Base-by-base conservation (phyloP, 2,329 filamentous ascomycete genomes). In the Hymenoscyphus albidus region DNA sequence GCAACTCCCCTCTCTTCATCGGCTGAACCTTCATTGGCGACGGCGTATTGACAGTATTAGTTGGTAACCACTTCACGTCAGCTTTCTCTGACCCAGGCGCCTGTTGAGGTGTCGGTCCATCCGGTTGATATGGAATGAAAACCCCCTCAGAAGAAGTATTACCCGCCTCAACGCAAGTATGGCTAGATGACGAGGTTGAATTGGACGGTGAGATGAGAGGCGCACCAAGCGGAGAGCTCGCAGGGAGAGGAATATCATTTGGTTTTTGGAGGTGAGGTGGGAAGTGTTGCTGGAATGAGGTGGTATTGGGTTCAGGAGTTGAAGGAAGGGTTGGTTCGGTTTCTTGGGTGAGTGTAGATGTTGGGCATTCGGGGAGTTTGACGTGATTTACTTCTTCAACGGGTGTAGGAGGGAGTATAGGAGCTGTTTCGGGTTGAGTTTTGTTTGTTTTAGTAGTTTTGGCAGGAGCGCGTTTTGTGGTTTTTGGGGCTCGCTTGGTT, bases 101-200 rank as follows among this genome's bases (percentile, higher is more conserved):
- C 0, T 78, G 61, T 3, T 75, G 72, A 0, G 83, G 78, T 0
- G 76, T 66, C 1, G 82, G 80, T 0, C 83, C 84, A n/a, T 83
- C 80, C 0, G 84, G 83, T 65, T 86, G 81, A 67, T 85, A 86
- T 0, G 79, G 78, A 31, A 86, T 77, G 66, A 86, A 86, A 27
- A 81, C 70, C 60, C 82, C 79, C 1, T 73, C 66, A 6, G 71
- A 69, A 12, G 59, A 42, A n/a, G 62, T 56, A 55, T 51, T 59
- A 7, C 63, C 54, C 48, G 61, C 40, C 22, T 57, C 12, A 7
- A 59, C 12, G 40, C 62, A 62, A 10, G 51, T n/a, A 2, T 54
- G 56, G 10, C 38, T 16, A 57, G 57, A 35, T 38, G 42, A 42
- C 18, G 62, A 59, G 31, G 39, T 58, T 35, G 35, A 35, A 10